Conservation (phyloP, 2,329 filamentous ascomycete species). For the Passalora sequoiae region DNA sequence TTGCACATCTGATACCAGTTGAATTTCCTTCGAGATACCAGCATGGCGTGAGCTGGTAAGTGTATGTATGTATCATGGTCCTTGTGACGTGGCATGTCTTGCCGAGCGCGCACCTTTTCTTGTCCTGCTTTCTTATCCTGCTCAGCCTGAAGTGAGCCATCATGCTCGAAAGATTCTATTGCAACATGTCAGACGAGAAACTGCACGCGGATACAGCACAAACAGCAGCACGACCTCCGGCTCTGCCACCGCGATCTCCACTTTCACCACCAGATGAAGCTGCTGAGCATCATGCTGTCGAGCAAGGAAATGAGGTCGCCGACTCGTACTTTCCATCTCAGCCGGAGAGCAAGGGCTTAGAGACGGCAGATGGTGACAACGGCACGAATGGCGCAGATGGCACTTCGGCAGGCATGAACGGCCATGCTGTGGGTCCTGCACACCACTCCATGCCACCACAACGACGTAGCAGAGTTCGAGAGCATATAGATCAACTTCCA, state of each 20-base stretch:
- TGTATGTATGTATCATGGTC: too few species aligned
- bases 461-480: background rate
- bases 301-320: background rate
- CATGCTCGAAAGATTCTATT: background rate
- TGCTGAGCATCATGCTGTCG: background rate
- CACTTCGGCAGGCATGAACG: background rate
- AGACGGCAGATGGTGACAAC: too few species aligned
- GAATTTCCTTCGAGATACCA: too few species aligned
- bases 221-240: too few species aligned
- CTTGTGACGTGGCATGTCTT: too few species aligned
- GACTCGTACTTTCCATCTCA: background rate
- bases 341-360: background rate
- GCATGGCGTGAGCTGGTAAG: too few species aligned
- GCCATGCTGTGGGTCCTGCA: constrained; percentile 3
- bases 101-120: too few species aligned
- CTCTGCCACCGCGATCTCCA: background rate
- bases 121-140: too few species aligned
- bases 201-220: background rate
- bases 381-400: background rate
- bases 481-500: constrained; percentile 8
- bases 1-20: too few species aligned
- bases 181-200: background rate
- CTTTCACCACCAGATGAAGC: constrained; percentile 3
- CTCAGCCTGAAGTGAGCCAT: too few species aligned
- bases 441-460: constrained; percentile 3